Conservation (phyloP, 768 basidiomycete species). For the Psilocybe subaeruginosa region DNA sequence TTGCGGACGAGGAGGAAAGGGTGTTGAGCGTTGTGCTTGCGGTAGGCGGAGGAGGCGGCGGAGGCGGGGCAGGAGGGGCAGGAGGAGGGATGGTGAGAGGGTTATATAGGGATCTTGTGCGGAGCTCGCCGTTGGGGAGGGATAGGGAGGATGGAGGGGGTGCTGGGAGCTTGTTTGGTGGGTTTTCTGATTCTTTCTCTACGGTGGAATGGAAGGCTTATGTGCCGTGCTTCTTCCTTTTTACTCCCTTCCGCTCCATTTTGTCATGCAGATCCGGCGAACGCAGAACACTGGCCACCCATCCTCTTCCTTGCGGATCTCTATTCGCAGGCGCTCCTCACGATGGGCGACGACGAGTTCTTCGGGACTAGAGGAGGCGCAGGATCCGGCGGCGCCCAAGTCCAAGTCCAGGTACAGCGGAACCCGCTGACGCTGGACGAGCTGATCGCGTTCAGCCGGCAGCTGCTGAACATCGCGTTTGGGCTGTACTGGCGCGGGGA, state of each 20-base stretch:
- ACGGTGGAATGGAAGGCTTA: too few relatives aligned
- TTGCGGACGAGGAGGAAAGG: slow-evolving; percentile 44
- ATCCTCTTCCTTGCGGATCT: slow-evolving; percentile 80
- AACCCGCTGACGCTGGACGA: slow-evolving; percentile 88
- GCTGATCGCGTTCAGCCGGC: slow-evolving; percentile 70
- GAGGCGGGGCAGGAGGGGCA: slow-evolving; percentile 25
- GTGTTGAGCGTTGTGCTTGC: slow-evolving; percentile 57
- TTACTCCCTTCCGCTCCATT: too few relatives aligned
- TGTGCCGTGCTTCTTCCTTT: too few relatives aligned
- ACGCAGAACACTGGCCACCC: slow-evolving; percentile 59
- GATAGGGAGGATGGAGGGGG: slow-evolving; percentile 52
- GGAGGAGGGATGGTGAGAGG: slow-evolving; percentile 72
- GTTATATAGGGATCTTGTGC: slow-evolving; percentile 70
- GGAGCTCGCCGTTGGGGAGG: slow-evolving; percentile 62
- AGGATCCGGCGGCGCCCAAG: not conserved
- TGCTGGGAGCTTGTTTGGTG: not conserved
- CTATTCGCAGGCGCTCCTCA: slow-evolving; percentile 82
- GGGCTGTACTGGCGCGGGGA: slow-evolving; percentile 59
- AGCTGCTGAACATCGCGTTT: slow-evolving; percentile 85
- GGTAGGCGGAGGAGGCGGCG: slow-evolving; percentile 38
- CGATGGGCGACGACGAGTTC: slow-evolving; percentile 98
- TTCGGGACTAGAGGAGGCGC: slow-evolving; percentile 46
- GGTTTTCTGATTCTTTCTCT: not conserved
- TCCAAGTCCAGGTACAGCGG: slow-evolving; percentile 28
- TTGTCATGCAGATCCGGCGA: slow-evolving; percentile 41